Evolutionary conservation across 768 basidiomycete species (phyloP), one percentile per base, ranked within the genome.

Genomic region (Pulveroboletus ravenelii): DNA sequence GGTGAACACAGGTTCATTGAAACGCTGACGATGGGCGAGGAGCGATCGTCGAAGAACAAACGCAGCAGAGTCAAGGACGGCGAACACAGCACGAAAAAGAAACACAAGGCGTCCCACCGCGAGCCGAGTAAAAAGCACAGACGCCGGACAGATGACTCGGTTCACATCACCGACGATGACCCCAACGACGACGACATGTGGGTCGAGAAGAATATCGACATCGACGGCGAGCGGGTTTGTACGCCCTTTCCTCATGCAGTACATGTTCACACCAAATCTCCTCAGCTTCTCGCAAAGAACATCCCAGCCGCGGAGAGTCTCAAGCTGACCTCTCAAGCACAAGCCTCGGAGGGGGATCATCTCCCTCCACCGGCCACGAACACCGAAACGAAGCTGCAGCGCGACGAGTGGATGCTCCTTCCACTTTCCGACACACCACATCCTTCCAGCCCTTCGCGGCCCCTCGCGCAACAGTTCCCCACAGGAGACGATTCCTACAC

Each of bases 321-420:
- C 52, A 78, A 81, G 45, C 59, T 93, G 40, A 84, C 72, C 5
- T 87, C 88, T 1, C 73, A 80, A 38, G 81, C 84, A 29, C 66
- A 72, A 41, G 62, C 70, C 39, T 62, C 69, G n/a, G 65, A 74
- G 18, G 69, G 72, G 23, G 73, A 76, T 39, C 73, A 78, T 0
- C 55, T 70, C 2, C 71, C 80, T n/a, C 83, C 84, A 1, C 70
- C 70, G 9, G 62, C 65, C n/a, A 54, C 70, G 5, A 55, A 59
- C 5, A 73, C 82, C 5, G 80, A 81, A 54, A 71, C 79, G 0
- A 69, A 69, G 25, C 58, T 85, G 13, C 72, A 81, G 60, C 78
- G 92, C 17, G 92, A 93, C 54, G 85, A 90, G 34, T 97, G 94
- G 94, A 95, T 96, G 93, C 70, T 93, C 29, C 52, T 67, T n/a